Evolutionary conservation across 306 rosid species (phyloP).

Genomic region (Pyrus communis): DNA sequence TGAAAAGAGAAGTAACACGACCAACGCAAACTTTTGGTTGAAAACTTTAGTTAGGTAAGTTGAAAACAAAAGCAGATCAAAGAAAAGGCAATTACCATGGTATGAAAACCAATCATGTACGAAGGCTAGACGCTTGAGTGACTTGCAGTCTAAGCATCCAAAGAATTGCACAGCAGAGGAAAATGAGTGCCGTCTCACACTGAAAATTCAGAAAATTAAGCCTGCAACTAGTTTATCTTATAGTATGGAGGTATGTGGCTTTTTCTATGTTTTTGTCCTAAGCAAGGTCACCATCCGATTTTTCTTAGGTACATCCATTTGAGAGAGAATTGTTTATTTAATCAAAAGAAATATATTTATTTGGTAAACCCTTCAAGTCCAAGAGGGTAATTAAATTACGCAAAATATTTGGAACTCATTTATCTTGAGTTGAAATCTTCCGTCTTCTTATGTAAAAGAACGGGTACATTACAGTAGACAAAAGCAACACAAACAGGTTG

Average conservation of each 20-base stretch:
- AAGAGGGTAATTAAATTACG: no score
- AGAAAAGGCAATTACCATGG: not conserved
- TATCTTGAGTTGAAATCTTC: no score
- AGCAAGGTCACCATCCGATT: not conserved
- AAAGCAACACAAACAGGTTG: no score
- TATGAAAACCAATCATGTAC: not conserved
- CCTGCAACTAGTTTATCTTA: not conserved
- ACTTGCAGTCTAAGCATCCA: slow-evolving; percentile 42
- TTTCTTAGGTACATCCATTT: not conserved
- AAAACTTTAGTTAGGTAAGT: not conserved
- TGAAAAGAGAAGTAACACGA: not conserved
- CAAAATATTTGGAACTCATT: no score
- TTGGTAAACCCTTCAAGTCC: not conserved
- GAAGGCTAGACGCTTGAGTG: slow-evolving; percentile 6
- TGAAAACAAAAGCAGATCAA: not conserved
- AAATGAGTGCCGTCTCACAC: slow-evolving; percentile 31
- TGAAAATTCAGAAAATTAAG: not conserved
- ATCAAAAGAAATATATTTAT: not conserved
- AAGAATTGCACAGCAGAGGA: not conserved
- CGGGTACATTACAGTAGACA: no score
- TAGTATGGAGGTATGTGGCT: slow-evolving; percentile 1
- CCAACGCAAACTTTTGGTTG: not conserved
- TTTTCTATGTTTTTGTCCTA: not conserved
- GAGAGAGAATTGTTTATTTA: not conserved
- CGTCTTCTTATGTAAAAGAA: no score